Evolutionary conservation across 2,329 filamentous ascomycete genomes (phyloP).

Genomic region (Sporothrix protearum): DNA sequence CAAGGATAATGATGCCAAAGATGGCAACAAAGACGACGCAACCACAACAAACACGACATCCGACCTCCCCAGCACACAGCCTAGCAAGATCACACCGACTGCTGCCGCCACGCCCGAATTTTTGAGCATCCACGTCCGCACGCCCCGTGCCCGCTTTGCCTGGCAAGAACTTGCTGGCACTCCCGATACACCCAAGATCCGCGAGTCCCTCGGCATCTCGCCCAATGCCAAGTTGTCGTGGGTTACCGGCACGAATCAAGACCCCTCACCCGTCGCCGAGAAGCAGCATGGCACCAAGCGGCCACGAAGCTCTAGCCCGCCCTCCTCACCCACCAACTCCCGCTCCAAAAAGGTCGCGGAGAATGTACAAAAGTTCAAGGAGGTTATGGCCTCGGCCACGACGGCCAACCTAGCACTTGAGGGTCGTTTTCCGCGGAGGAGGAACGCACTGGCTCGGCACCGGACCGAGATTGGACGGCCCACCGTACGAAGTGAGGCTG

Average conservation of each 20-base stretch:
- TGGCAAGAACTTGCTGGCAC: constrained; percentile 58
- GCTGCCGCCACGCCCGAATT: constrained; percentile 29
- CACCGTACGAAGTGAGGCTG: not conserved
- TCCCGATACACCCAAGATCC: constrained; percentile 34
- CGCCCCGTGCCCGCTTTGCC: constrained; percentile 51
- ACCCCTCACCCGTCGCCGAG: constrained; percentile 42
- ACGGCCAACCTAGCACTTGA: constrained; percentile 36
- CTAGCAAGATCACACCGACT: constrained; percentile 24
- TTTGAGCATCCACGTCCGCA: constrained; percentile 38
- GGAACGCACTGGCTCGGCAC: constrained; percentile 37
- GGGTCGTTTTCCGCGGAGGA: constrained; percentile 29
- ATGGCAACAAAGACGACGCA: constrained; percentile 22
- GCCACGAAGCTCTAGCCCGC: constrained; percentile 69
- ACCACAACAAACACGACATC: constrained; percentile 28
- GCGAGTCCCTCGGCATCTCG: constrained; percentile 49
- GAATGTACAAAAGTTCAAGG: constrained; percentile 57
- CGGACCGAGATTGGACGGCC: constrained; percentile 16
- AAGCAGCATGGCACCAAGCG: constrained; percentile 58
- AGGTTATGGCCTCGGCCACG: constrained; percentile 62
- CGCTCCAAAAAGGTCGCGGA: constrained; percentile 46
- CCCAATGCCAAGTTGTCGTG: constrained; percentile 61
- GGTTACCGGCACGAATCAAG: constrained; percentile 49
- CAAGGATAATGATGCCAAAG: constrained; percentile 21
- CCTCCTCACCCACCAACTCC: constrained; percentile 59
- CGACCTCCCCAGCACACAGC: constrained; percentile 23